Base-by-base conservation (phyloP, 2,329 filamentous ascomycete species). In the Nothophoma quercina region DNA sequence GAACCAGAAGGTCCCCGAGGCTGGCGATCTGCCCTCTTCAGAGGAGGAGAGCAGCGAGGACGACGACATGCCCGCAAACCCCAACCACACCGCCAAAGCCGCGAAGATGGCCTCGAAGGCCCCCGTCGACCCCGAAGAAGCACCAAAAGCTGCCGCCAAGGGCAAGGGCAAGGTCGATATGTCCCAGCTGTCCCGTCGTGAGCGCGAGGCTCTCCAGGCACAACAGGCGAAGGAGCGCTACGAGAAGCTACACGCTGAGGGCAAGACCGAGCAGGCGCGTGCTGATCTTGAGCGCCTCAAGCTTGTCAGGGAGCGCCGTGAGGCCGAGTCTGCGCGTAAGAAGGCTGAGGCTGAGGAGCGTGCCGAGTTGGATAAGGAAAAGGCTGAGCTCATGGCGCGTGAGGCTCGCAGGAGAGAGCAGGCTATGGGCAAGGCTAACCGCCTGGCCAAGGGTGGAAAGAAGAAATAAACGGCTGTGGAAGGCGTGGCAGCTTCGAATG, bases 261-360 rank as follows among this genome's bases (percentile, higher is more conserved):
- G 93, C 68, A 98, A 98, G 86, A 98, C 95, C 35, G 95, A 99
- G 56, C 90, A 97, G 81, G 93, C 93, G 39, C 89, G 91, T 73
- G 88, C 90, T 5, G 95, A 99, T 76, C 71, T 98, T 63, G 93
- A 91, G 53, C 85, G 95, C 49, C 78, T 99, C 68, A 86, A 81
- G 74, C 72, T 93, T 54, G 91, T 99, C 62, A 86, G 88, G 39
- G 91, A 96, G 82, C 89, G 91, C 79, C 85, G 95, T 59, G 93
- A 90, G 68, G 88, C 88, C 16, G 93, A 96, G 69, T 86, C 90
- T 45, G 89, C 87, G 23, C 81, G 91, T 66, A 93, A 93, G 81
- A 85, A 90, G 79, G 93, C 85, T 1, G 79, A 81, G 68, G 78
- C 78, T 33, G 77, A 79, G 64, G 79, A 82, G 74, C 74, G 72